Evolutionary conservation across 2,329 filamentous ascomycete genomes (phyloP), one percentile per base, ranked within the genome.

Genomic region (Colletotrichum sp.): DNA sequence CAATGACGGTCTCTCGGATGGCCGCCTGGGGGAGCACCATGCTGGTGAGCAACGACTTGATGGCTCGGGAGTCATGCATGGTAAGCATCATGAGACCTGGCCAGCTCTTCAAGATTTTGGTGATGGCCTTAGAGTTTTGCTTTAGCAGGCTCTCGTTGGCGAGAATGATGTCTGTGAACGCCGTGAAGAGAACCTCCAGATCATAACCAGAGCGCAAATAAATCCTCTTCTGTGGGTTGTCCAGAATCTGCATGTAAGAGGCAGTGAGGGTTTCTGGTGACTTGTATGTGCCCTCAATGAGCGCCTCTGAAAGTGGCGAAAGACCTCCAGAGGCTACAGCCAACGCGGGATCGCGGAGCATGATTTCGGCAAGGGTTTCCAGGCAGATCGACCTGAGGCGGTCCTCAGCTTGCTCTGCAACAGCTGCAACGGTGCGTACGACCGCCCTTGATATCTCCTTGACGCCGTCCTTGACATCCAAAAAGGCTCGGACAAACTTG

Each of bases 401-500:
- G 83, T 98, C 96, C 80, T 98, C 96, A 30, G 91, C 90, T 79
- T 98, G 94, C 81, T 98, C 96, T 34, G 97, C 96, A 65, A 99
- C 94, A 6, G 97, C 95, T 36, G 97, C 95, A 73, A 99, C 93
- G 8, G 96, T 97, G 71, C 97, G 92, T 9, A 98, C 94, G 24
- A 99, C 93, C 1, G 95, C 93, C 74, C 95, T 91, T 2, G 97
- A 98, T 43, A 99, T 91, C 83, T 99, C 96, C 77, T 92, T 91
- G 10, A 98, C 93, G 13, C 97, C 97, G 77, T 96, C 95, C 82
- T 98, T 98, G 78, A 99, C 95, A 82, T 99, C 97, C 4, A 99
- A 88, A 81, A 99, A 99, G 12, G 96, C 95, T 75, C 97, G 92
- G 30, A 99, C 93, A 83, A 99, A 98, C 83, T 99, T 99, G 80